A percentile compares a stretch with the other conserved stretches of the same genome.
phyloP scores from a whole-genome alignment of 176 grass and related monocot genomes.

The Aechmea fasciata region DNA sequence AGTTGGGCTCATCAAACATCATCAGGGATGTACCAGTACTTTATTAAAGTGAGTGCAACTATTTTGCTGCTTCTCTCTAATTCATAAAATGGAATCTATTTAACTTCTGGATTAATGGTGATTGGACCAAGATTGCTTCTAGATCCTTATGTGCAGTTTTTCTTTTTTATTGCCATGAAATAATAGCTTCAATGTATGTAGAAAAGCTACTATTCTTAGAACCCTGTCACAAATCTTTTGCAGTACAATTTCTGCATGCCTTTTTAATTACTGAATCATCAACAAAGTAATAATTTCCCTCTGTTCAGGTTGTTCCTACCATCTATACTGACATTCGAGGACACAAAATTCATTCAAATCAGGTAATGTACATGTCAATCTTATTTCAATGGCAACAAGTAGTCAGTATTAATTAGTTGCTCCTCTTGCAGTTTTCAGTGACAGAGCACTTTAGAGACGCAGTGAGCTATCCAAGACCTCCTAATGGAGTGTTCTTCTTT shows the following conservation, averaged over 20 bases:
- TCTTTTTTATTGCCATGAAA: neutral
- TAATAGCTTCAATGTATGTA: neutral
- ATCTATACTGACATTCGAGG: constrained; percentile 96
- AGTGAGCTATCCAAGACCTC: constrained; percentile 74
- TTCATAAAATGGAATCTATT: constrained; percentile 4
- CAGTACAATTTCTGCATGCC: neutral
- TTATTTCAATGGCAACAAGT: constrained; percentile 22
- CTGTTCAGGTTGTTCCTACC: constrained; percentile 90
- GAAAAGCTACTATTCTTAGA: neutral
- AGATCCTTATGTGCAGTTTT: neutral
- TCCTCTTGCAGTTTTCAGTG: constrained; percentile 80
- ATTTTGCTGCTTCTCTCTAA: constrained; percentile 13
- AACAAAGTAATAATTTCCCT: constrained; percentile 1
- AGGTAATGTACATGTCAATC: constrained; percentile 36
- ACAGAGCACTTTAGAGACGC: constrained; percentile 97
- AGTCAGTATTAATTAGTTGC: constrained; percentile 20
- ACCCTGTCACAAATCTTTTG: neutral
- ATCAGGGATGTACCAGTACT: constrained; percentile 95
- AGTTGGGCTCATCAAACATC: constrained; percentile 50
- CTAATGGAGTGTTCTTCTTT: constrained; percentile 85
- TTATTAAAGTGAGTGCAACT: constrained; percentile 68
- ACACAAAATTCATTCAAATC: constrained; percentile 90
- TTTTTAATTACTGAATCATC: neutral
- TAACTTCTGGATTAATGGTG: neutral
- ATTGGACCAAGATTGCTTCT: neutral